phyloP scores from a whole-genome alignment of 108 stramenopile genomes.

The Stephanodiscus minutulus region DNA sequence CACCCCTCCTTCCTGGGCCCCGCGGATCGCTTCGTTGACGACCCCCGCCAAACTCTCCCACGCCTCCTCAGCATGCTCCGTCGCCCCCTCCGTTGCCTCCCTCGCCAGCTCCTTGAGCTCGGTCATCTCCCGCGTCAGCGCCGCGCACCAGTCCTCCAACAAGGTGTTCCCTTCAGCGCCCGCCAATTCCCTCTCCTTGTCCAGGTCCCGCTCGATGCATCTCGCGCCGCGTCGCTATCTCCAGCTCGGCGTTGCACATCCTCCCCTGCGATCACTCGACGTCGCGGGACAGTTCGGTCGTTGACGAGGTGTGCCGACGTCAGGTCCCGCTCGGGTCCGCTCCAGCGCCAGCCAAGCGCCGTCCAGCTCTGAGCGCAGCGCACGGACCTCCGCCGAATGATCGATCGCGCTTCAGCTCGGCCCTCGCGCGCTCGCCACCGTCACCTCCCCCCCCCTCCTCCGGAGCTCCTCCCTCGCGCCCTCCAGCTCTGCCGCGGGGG shows the following conservation, averaged over 20 bases:
- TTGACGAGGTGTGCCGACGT: slow-evolving; percentile 32
- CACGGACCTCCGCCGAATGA: slow-evolving; percentile 46
- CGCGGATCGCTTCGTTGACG: slow-evolving; percentile 47
- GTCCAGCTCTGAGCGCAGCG: slow-evolving; percentile 48
- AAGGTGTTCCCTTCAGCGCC: slow-evolving; percentile 61
- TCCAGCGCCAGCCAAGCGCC: slow-evolving; percentile 41
- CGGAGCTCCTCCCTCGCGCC: neutral
- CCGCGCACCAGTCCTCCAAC: slow-evolving; percentile 53
- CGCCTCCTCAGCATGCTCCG: slow-evolving; percentile 31
- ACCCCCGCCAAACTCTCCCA: slow-evolving; percentile 40
- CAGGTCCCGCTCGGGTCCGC: slow-evolving; percentile 25
- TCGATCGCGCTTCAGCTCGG: slow-evolving; percentile 21
- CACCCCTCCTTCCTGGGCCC: slow-evolving; percentile 53
- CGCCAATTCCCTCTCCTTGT: slow-evolving; percentile 60
- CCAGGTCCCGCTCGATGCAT: slow-evolving; percentile 54
- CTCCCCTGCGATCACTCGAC: slow-evolving; percentile 44
- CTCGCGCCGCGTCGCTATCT: slow-evolving; percentile 41
- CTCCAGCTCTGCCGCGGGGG: neutral
- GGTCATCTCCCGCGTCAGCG: slow-evolving; percentile 50
- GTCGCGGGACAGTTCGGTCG: slow-evolving; percentile 41
- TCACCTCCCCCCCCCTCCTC: neutral
- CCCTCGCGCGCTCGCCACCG: neutral
- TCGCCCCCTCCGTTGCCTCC: slow-evolving; percentile 52
- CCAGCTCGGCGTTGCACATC: too few relatives aligned
- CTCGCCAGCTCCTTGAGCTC: slow-evolving; percentile 52